Evolutionary conservation across 768 basidiomycete species (phyloP), one percentile per base, ranked within the genome.

Genomic region (Boletus reticuloceps): DNA sequence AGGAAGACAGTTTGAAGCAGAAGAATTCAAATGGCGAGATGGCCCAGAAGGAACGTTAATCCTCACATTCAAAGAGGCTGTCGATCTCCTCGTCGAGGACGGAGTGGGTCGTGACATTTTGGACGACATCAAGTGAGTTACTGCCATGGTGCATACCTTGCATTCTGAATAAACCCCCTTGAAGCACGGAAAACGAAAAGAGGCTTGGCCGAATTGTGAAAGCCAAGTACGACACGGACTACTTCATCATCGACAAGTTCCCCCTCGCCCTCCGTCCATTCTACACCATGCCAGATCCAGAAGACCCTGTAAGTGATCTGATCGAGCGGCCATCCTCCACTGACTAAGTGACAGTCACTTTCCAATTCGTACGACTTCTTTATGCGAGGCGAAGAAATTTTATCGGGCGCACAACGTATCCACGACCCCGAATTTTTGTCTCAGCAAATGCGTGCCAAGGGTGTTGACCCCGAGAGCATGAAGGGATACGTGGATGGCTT

Each of bases 351-450:
- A 20, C 64, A 95, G 89, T 85, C 84, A 9, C 78, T 97, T 39
- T 98, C 97, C 48, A 98, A 98, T 74, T 98, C 97, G 22, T 99
- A 98, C 73, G 97, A 99, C 75, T 98, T 99, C 77, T 98, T 99
- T 82, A 98, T 99, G 96, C 85, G 97, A 32, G 97, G 97, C 12
- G 94, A 99, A 74, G 97, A 99, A 73, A 98, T 99, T 66, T 80
- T 98, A 39, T 98, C 96, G 5, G 97, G 97, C 16, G 97, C 96
- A 27, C 97, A 99, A 72, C 94, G 97, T 73, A 87, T 98, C 52
- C 97, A 99, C 74, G 94, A 98, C 62, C 83, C 97, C 6, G 73
- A 74, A 12, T 76, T 98, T 50, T 84, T 98, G 58, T 78, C 77
- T 50, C 82, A 91, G 74, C 84, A 90, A 72, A 98, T 98, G 94